A percentile compares a stretch with the other conserved stretches of the same genome.
Conservation (phyloP, 208 protist species). For the Trypanosoma vivax region DNA sequence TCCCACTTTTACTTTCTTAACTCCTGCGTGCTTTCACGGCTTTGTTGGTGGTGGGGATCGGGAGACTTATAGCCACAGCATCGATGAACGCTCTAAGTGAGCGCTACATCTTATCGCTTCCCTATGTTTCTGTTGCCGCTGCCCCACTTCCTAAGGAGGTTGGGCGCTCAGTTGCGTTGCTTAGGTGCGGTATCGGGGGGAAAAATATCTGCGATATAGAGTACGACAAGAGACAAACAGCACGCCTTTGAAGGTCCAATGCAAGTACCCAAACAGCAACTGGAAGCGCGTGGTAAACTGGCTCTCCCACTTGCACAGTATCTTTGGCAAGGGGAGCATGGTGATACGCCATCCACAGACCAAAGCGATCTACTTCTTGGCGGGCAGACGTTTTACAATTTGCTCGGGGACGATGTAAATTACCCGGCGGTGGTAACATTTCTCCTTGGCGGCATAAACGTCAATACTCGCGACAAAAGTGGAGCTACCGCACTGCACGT, state of each 20-base stretch:
- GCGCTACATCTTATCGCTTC: too few species aligned
- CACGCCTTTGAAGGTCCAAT: slow-evolving; percentile 17
- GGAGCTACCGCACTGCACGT: slow-evolving; percentile 61
- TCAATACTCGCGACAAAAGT: slow-evolving; percentile 36
- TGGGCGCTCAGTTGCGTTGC: too few species aligned
- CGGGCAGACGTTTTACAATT: slow-evolving; percentile 46
- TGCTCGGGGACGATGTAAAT: slow-evolving; percentile 16
- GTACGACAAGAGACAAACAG: too few species aligned
- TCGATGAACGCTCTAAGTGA: too few species aligned
- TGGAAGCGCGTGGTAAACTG: slow-evolving; percentile 25
- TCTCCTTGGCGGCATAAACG: slow-evolving; percentile 43
- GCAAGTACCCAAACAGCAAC: slow-evolving; percentile 33
- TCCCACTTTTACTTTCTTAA: not conserved
- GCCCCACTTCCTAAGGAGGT: too few species aligned
- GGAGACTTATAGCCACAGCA: too few species aligned
- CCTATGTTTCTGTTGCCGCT: too few species aligned
- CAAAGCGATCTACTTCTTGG: slow-evolving; percentile 21
- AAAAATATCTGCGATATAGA: too few species aligned
- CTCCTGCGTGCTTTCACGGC: not conserved
- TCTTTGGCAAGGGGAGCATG: slow-evolving; percentile 17
- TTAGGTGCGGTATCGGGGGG: too few species aligned
- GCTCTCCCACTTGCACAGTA: slow-evolving; percentile 50
- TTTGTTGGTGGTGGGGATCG: too few species aligned
- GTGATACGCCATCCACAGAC: slow-evolving; percentile 11
- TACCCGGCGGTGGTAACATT: slow-evolving; percentile 43